Conservation (phyloP, 768 basidiomycete species). For the Dictyophora rubrovolvata region DNA sequence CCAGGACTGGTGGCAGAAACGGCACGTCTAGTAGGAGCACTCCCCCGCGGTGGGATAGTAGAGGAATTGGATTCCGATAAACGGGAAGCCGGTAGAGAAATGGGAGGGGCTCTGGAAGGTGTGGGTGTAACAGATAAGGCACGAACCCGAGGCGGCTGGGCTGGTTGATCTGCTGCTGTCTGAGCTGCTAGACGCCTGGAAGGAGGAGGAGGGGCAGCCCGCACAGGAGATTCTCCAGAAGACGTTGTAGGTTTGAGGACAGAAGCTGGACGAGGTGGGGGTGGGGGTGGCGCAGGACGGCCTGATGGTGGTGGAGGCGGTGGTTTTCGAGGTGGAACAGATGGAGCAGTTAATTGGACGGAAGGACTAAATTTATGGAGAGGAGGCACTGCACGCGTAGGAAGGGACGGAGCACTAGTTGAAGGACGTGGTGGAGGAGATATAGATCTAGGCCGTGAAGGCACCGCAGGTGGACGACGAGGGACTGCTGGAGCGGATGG, state of each 20-base stretch:
- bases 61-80: conserved; percentile 16
- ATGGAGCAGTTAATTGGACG: conserved; percentile 6
- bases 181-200: conserved; percentile 24
- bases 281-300: conserved; percentile 28
- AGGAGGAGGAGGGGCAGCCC: conserved; percentile 32
- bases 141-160: conserved; percentile 29
- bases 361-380: not conserved
- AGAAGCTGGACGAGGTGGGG: conserved; percentile 29
- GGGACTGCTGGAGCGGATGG: conserved; percentile 25
- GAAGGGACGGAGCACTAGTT: conserved; percentile 10
- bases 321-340: conserved; percentile 25
- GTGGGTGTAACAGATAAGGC: conserved; percentile 32
- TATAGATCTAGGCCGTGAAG: conserved; percentile 20
- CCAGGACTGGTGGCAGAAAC: conserved; percentile 13
- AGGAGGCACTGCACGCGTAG: conserved; percentile 18
- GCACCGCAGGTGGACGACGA: conserved; percentile 16
- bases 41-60: not conserved
- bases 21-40: conserved; percentile 13
- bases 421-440: conserved; percentile 13
- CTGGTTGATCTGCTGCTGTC: conserved; percentile 14
- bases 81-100: conserved; percentile 20
- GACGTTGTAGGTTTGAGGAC: not conserved
- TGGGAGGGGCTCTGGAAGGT: conserved; percentile 13
- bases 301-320: conserved; percentile 29
- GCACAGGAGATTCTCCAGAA: not conserved